Evolutionary conservation across 441 rosid species (phyloP), one percentile per base, ranked within the genome.

Genomic region (Biscutella laevigata): DNA sequence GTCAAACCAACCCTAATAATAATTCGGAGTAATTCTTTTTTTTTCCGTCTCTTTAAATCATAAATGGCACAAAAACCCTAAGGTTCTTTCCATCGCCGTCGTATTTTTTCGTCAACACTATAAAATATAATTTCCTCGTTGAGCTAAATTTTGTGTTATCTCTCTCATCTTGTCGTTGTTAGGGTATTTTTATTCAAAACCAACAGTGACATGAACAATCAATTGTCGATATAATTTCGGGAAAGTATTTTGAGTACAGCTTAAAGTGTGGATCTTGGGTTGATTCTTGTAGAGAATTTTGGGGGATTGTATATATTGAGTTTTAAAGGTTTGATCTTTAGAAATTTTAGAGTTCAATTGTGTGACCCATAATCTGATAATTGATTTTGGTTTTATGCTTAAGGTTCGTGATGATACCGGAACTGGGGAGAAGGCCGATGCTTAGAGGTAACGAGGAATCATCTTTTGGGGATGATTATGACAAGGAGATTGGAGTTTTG

Each of bases 11-110:
- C 17, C 45, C 53, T 27, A 30, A 10, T 28, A 48, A 10, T 21
- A 36, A 29, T 49, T 20, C 10, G 25, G 41, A 29, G 57, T 48
- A 59, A 49, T 3, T 38, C 38, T 15, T 0, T 67, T 63, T 70
- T 48, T 33, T 61, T 74, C 67, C 62, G 66, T 66, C 60, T 72
- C 44, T 28, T 45, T 36, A 59, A 46, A 45, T 46, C 14, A 46
- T 28, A 28, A 19, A 69, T 54, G 42, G 61, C 69, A 61, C 80
- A 83, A 88, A 64, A 88, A 83, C 92, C 96, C 95, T 83, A 80
- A 82, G 56, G 86, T 84, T 88, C 86, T 81, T 85, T 77, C 71
- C n/a, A 73, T 77, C 89, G 95, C 92, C 89, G 90, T 86, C 89
- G 68, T 68, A 74, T 77, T 81, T 77, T 53, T 37, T 74, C 77